phyloP scores from a whole-genome alignment of 2,329 filamentous ascomycete genomes.

The Coniella vitis region DNA sequence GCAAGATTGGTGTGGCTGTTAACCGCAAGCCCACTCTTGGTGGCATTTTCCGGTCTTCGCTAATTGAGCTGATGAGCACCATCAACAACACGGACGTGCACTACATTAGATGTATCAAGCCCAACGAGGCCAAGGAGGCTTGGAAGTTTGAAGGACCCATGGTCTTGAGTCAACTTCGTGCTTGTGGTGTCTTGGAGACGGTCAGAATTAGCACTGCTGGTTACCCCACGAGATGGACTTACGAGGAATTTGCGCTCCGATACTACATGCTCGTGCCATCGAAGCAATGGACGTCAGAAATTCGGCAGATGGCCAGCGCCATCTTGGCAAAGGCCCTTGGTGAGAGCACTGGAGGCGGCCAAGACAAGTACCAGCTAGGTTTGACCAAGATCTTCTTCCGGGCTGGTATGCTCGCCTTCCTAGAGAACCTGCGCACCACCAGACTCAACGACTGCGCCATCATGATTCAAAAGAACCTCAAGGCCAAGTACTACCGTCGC shows the following conservation, averaged over 20 bases:
- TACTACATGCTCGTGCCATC: conserved; percentile 98
- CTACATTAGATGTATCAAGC: conserved; percentile 98
- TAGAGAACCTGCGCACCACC: conserved; percentile 87
- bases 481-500: conserved; percentile 88
- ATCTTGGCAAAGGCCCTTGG: conserved; percentile 87
- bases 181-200: conserved; percentile 97
- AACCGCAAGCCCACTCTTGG: conserved; percentile 95
- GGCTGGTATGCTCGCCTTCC: conserved; percentile 95
- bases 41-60: conserved; percentile 96
- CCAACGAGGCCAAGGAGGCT: conserved; percentile 90
- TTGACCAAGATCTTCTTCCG: conserved; percentile 99
- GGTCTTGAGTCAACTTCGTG: conserved; percentile 93
- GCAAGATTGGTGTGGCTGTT: conserved; percentile 84
- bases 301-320: conserved; percentile 86
- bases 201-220: conserved; percentile 96
- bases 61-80: conserved; percentile 96
- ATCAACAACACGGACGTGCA: conserved; percentile 98
- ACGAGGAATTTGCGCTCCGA: conserved; percentile 92
- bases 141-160: conserved; percentile 99
- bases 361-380: conserved; percentile 95
- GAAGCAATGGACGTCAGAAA: conserved; percentile 84
- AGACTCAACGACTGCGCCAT: conserved; percentile 90
- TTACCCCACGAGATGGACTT: conserved; percentile 97
- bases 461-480: conserved; percentile 98
- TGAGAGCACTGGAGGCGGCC: conserved; percentile 62